Conservation (phyloP, 108 stramenopile species). For the Skeletonema potamos region DNA sequence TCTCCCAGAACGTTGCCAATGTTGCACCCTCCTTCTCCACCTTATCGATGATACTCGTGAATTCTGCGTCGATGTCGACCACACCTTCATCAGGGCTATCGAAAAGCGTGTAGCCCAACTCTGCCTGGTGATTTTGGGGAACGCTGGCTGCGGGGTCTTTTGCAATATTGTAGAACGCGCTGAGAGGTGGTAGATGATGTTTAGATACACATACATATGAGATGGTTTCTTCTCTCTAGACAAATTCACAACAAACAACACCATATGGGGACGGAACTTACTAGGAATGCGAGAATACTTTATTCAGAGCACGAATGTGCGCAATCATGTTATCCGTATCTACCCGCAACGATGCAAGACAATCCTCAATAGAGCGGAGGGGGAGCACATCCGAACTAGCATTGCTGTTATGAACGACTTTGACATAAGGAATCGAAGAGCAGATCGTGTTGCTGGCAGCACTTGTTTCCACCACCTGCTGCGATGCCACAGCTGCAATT, state of each 20-base stretch:
- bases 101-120: neutral
- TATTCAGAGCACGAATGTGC: neutral
- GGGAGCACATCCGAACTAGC: no score
- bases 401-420: no score
- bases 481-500: no score
- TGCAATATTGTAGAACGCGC: neutral
- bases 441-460: no score
- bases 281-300: neutral
- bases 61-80: neutral
- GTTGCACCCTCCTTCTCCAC: neutral
- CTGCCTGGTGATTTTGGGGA: neutral
- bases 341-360: neutral
- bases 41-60: neutral
- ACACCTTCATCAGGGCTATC: neutral
- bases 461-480: no score
- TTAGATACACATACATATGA: neutral
- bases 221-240: no score
- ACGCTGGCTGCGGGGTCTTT: neutral
- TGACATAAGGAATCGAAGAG: no score
- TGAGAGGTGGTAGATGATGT: neutral
- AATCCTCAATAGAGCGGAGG: neutral
- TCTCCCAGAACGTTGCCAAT: neutral
- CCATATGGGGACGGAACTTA: neutral
- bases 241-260: no score
- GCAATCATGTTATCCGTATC: neutral